These are phyloP conservation scores for Blastocystis sp. DNA, from an alignment of 352 stramenopile species.

Conservation along the genomic window DNA sequence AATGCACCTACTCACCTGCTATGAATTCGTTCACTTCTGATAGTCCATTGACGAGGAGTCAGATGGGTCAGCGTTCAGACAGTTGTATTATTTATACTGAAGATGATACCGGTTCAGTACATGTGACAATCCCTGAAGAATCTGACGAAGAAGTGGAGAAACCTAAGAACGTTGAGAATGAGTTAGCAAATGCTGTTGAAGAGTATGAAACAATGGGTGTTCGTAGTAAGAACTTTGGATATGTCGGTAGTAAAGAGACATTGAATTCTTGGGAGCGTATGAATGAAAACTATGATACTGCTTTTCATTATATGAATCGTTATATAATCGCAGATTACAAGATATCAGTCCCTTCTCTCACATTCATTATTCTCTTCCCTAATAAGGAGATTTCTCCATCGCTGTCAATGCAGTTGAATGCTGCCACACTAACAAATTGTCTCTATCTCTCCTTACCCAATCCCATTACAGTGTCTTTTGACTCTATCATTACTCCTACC, in stretches of 20 bases:
- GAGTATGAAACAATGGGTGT: conserved; percentile 5
- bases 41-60: neutral
- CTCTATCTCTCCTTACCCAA: conserved; percentile 40
- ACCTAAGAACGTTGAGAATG: neutral
- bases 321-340: conserved; percentile 19
- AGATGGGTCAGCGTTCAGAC: neutral
- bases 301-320: conserved; percentile 11
- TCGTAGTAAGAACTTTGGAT: conserved; percentile 50
- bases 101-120: neutral
- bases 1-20: neutral
- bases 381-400: conserved; percentile 12
- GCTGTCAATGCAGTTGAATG: neutral
- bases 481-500: conserved; percentile 49
- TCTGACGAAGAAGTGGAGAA: neutral
- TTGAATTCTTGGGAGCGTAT: conserved; percentile 8
- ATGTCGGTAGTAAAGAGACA: neutral
- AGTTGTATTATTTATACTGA: conserved; percentile 30
- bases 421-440: neutral
- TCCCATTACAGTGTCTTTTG: neutral
- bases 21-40: neutral
- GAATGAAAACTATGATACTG: conserved; percentile 54
- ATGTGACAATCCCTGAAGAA: neutral
- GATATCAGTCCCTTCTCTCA: neutral
- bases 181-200: conserved; percentile 28
- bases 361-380: neutral